Base-by-base conservation (phyloP, 495 filamentous ascomycete genomes). In the Neurospora africana region DNA sequence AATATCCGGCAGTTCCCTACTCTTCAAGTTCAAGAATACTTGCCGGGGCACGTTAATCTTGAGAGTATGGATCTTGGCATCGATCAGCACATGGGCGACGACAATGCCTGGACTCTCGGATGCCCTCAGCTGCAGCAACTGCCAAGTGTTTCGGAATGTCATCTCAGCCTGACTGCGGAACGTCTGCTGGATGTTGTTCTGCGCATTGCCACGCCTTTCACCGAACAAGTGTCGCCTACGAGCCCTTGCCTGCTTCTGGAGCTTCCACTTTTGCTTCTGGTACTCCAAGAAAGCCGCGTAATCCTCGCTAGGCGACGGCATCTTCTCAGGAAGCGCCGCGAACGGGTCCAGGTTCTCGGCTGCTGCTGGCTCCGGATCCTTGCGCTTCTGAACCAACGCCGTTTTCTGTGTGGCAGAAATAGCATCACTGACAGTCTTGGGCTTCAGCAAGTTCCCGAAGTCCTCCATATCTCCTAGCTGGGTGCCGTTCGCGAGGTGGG, bases 211-310 rank as follows among this genome's bases (percentile, higher is more conserved):
- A 67, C 91, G 90, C 21, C 83, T 81, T 74, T 99, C 95, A 39
- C 95, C 95, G 76, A 98, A 99, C 4, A 98, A 84, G 77, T 99
- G 95, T 53, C 94, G 88, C 65, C 95, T 88, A 13, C 95, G 91
- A 76, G 91, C 86, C 47, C 95, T 88, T 47, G 95, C 94, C 80
- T 97, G 92, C 77, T 93, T 96, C 79, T 99, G 95, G 36, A 99
- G 92, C 82, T 93, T 97, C 95, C 95, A 99, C 79, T 99, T 99
- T 82, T 93, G 89, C 81, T 99, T 99, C 78, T 99, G 95, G 77
- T 99, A 99, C 78, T 91, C 86, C 67, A 99, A 82, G 84, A 97
- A 99, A 0, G 89, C 93, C 30, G 87, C 82, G 72, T 99, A 99
- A 81, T 99, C 93, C 53, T 95, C 90, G 0, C 89, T 90, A 33